Evolutionary conservation across 192 early-diverging fungal genomes (phyloP), one percentile per base, ranked within the genome.

Genomic region (Backusella macrospora): DNA sequence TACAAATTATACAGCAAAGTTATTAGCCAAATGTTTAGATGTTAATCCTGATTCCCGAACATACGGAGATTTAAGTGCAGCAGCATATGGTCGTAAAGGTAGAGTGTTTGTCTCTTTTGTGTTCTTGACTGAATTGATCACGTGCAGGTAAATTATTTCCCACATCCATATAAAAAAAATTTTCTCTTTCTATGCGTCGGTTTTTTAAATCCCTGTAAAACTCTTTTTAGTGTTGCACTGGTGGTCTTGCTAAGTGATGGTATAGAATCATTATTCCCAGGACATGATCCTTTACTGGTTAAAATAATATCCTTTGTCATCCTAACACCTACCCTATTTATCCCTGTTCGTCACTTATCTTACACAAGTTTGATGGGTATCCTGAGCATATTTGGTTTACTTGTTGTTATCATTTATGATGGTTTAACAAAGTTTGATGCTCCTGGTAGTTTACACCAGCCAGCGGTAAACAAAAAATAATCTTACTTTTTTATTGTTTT

Each of bases 281-380:
- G 46, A 16, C 39, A 70, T 37, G 62, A 71, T 68, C 38, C 80
- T 1, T 45, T 76, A 16, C 40, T 40, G 34, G 73, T 93, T 75
- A 89, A 89, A 70, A 16, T 83, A 6, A 69, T 78, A 10, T 77
- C 85, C 2, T 83, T 81, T 43, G 47, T 75, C 6, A 23, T 91
- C 10, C 45, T 93, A 8, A 81, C 88, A 5, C 86, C 86, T 45
- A 84, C 82, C 12, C 83, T 89, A 2, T 85, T 84, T 72, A 46
- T 90, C 71, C 73, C 86, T 73, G 67, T 82, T 44, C 49, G 81
- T 72, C 68, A 80, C 18, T 75, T 90, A 18, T 81, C 86, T 8
- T 92, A 88, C 45, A 84, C 80, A 7, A 82, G 81, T 37, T 40
- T 92, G 14, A 38, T 93, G 29, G 92, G 92, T 12, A 82, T 93